Evolutionary conservation across 2,329 filamentous ascomycete species (phyloP).

Genomic region (Aspergillus pseudonomiae): DNA sequence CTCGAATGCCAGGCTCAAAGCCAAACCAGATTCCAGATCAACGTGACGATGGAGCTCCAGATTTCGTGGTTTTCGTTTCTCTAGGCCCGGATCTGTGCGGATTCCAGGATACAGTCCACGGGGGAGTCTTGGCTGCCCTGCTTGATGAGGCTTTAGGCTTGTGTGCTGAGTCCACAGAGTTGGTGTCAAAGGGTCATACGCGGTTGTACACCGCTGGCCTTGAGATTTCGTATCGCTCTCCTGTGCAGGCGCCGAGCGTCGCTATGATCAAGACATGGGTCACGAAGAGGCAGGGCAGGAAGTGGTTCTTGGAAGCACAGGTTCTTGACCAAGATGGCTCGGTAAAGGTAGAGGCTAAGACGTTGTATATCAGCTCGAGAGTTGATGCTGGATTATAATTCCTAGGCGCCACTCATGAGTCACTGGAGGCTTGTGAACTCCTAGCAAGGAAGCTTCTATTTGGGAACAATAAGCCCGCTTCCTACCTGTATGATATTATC

Average conservation of each 20-base stretch:
- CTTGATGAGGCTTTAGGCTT: conserved; percentile 22
- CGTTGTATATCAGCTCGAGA: conserved; percentile 13
- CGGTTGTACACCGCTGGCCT: conserved; percentile 16
- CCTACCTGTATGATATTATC: neutral
- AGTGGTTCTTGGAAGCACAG: conserved; percentile 28
- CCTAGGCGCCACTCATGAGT: neutral
- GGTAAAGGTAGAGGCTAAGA: conserved; percentile 14
- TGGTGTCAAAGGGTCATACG: conserved; percentile 6
- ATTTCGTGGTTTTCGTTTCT: conserved; percentile 17
- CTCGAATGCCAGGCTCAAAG: conserved; percentile 8
- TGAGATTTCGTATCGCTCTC: conserved; percentile 13
- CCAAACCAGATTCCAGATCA: conserved; percentile 7
- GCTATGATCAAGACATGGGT: conserved; percentile 19
- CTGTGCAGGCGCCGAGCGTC: conserved; percentile 15
- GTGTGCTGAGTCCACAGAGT: conserved; percentile 15
- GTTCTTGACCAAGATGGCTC: conserved; percentile 12
- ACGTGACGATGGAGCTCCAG: neutral
- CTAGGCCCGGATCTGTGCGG: conserved; percentile 19
- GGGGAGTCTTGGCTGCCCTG: conserved; percentile 23
- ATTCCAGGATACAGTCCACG: conserved; percentile 18
- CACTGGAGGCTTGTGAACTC: neutral
- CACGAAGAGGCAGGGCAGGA: conserved; percentile 16
- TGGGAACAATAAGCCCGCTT: neutral
- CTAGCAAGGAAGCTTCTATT: neutral
- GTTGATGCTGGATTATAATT: conserved; percentile 1